Base-by-base conservation (phyloP, 2,329 filamentous ascomycete genomes). In the Neophaeococcomyces mojaviensis region DNA sequence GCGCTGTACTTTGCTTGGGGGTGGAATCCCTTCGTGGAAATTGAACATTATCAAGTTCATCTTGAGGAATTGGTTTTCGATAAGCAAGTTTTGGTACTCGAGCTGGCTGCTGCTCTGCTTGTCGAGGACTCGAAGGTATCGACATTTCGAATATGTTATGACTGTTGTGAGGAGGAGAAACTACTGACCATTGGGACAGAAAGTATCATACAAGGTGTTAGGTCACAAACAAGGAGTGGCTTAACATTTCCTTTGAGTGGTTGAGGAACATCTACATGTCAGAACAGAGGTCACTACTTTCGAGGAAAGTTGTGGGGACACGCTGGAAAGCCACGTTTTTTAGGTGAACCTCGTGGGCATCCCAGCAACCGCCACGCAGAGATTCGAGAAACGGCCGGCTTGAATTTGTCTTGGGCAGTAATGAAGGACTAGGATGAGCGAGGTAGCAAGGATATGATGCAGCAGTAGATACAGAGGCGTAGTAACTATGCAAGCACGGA, bases 31-130 rank as follows among this genome's bases (percentile, higher is more conserved):
- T 31, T 5, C 18, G 5, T 16, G 35, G 18, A 30, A 12, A 12
- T 19, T 34, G 13, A 34, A 44, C 2, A 24, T 32, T 18, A 5
- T 44, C 41, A 15, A 24, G 34, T 26, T 39, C 35, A 30, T 39
- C 43, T 20, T 39, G 7, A 5, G 43, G 24, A 22, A 39, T 15
- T 13, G 35, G 12, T 22, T 46, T 46, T 18, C 43, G 43, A 39
- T 46, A 46, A 32, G 24, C 28, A 18, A 46, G 43, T 22, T 46
- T 46, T 20, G 43, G 43, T 28, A 44, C 24, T 4, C 41, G 32
- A 44, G 32, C 30, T 4, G 32, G n/a, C 19, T 36, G 41, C 32
- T 10, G 4, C 10, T 28, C 33, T 2, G 19, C 16, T n/a, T 37
- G 24, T 24, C 18, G 32, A 18, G 20, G 33, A 37, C 15, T 36